Base-by-base conservation (phyloP, 2,329 filamentous ascomycete species). In the Pseudogymnoascus sp. region DNA sequence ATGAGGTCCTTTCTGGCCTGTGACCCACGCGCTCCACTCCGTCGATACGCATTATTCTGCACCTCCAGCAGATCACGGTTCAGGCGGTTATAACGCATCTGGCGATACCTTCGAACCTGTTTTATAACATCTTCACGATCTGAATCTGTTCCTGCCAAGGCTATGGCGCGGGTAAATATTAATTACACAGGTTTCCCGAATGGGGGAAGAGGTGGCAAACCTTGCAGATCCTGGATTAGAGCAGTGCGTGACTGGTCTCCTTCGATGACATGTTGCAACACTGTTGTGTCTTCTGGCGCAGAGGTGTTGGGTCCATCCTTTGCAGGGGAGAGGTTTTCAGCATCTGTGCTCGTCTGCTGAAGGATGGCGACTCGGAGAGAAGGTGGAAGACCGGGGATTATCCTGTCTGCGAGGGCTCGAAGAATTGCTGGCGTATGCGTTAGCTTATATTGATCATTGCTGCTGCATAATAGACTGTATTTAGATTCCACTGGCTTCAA, bases 1-100 rank as follows among this genome's bases (percentile, higher is more conserved):
- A 86, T 84, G 16, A 95, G 75, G 1, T 86, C 83, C 69, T 95
- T 93, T n/a, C 90, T 80, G 0, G 90, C 90, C 64, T 88, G 83
- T 71, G 89, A 77, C 0, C 91, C 91, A 43, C 91, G 78, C 1
- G 89, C 83, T 35, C 91, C 91, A 69, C 90, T 93, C 60, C 90
- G 80, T 41, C 91, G 76, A 43, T 85, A 80, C 6, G 90, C 90
- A 70, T 91, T 86, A 67, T 92, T 90, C 69, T 90, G 86, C 0
- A 87, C 81, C 18, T 87, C 81, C 62, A 89, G 90, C 2, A 92
- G 77, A 5, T 84, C 81, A 68, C 83, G 81, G 66, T 84, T 80
- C 38, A 89, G 77, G 21, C 85, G 80, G 65, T 86, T 81, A 68
- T 90, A 82, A 25, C 81, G 82, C 25, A 93, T 74, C 60, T 78